phyloP scores from a whole-genome alignment of 495 filamentous ascomycete species.

The Xylaria longipes region DNA sequence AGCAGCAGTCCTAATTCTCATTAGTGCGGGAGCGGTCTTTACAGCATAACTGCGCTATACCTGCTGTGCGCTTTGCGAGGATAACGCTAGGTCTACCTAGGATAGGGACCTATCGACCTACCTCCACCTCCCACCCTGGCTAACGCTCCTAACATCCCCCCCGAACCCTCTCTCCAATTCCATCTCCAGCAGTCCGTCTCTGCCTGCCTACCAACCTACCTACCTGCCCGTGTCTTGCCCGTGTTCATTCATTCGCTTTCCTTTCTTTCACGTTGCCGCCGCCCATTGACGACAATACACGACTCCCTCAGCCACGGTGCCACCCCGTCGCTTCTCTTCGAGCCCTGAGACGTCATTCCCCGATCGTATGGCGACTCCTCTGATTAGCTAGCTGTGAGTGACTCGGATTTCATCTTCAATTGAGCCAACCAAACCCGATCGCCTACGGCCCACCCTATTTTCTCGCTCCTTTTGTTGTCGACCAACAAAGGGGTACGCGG shows the following conservation, averaged over 20 bases:
- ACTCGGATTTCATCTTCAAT: conserved; percentile 9
- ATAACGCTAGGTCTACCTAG: conserved; percentile 17
- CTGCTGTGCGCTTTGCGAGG: conserved; percentile 8
- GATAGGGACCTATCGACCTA: neutral
- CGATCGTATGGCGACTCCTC: conserved; percentile 24
- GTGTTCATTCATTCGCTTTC: conserved; percentile 38
- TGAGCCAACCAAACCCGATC: conserved; percentile 19
- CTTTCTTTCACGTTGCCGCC: conserved; percentile 20
- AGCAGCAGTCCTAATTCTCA: conserved; percentile 24
- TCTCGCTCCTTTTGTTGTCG: conserved; percentile 19
- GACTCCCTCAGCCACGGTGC: conserved; percentile 1
- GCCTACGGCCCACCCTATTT: conserved; percentile 11
- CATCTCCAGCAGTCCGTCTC: conserved; percentile 14
- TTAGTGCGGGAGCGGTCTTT: conserved; percentile 10
- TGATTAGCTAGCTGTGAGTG: conserved; percentile 27
- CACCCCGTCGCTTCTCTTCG: conserved; percentile 16
- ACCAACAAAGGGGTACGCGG: conserved; percentile 17
- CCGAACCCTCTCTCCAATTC: conserved; percentile 26
- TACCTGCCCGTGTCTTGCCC: conserved; percentile 23
- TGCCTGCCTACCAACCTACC: conserved; percentile 8
- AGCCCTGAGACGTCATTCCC: conserved; percentile 21
- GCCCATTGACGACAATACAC: conserved; percentile 17
- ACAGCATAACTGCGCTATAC: neutral
- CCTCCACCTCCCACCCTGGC: conserved; percentile 23
- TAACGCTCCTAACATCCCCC: conserved; percentile 14